Evolutionary conservation across 73 alveolate genomes (phyloP).

Genomic region (Stentor coeruleus): DNA sequence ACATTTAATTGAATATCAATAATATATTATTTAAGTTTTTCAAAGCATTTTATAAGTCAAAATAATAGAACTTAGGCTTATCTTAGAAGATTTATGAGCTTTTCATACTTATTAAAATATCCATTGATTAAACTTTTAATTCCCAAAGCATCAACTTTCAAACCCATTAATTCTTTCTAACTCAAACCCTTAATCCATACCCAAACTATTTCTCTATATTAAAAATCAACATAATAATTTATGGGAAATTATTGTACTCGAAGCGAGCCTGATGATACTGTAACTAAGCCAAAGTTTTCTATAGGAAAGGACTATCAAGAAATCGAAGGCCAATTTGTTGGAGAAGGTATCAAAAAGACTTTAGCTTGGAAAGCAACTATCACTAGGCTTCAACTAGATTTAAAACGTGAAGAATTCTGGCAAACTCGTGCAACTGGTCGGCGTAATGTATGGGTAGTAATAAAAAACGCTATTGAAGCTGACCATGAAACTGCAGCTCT

Average conservation of each 20-base stretch:
- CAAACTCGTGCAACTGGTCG: slow-evolving; percentile 22
- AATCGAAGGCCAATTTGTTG: neutral
- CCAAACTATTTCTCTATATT: no score
- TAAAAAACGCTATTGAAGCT: slow-evolving; percentile 15
- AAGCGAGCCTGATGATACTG: slow-evolving; percentile 1
- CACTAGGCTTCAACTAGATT: neutral
- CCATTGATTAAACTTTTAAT: no score
- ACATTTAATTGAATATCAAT: no score
- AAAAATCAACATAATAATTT: neutral
- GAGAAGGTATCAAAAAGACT: slow-evolving; percentile 22
- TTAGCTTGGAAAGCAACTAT: slow-evolving; percentile 13
- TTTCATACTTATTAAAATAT: no score
- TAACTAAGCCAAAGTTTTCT: slow-evolving; percentile 3
- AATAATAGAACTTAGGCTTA: no score
- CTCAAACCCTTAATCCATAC: no score
- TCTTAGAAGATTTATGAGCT: no score
- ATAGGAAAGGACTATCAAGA: slow-evolving; percentile 23
- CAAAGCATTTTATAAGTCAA: no score
- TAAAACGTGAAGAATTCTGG: slow-evolving; percentile 23
- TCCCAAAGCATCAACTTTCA: no score
- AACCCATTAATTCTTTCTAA: no score
- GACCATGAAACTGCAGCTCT: slow-evolving; percentile 20
- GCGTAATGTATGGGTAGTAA: slow-evolving; percentile 8
- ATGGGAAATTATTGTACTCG: slow-evolving; percentile 24
- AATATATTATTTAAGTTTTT: no score